A percentile compares a stretch with the other conserved stretches of the same genome.
Evolutionary conservation across 352 stramenopile species (phyloP).

Genomic region (Phytopythium montanum): DNA sequence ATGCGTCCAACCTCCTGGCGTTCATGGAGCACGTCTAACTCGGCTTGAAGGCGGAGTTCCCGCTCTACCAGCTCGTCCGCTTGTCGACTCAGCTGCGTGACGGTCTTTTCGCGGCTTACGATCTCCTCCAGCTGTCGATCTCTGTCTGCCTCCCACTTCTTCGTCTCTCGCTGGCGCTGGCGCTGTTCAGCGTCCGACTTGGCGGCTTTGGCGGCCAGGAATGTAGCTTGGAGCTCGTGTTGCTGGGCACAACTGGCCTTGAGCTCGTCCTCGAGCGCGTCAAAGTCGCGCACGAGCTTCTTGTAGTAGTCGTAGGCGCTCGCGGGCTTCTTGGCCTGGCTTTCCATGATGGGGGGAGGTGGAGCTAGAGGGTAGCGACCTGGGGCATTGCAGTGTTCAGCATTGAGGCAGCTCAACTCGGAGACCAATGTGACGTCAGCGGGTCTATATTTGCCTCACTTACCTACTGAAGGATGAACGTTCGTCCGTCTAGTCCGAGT

Average conservation of each 20-base stretch:
- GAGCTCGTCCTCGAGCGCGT: conserved; percentile 40
- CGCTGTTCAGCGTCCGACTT: conserved; percentile 13
- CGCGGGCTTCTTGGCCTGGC: conserved; percentile 8
- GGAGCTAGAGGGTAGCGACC: not conserved
- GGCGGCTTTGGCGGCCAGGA: conserved; percentile 16
- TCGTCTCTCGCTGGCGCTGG: conserved; percentile 11
- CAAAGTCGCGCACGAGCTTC: conserved; percentile 46
- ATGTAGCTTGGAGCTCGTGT: conserved; percentile 21
- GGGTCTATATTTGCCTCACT: conserved; percentile 4
- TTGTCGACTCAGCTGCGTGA: conserved; percentile 19
- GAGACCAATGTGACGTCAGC: too few species aligned
- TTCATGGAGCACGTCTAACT: conserved; percentile 49
- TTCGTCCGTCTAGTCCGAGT: conserved; percentile 10
- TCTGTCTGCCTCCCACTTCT: conserved; percentile 38
- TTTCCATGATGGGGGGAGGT: not conserved
- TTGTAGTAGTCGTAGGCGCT: conserved; percentile 55
- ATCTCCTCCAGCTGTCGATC: conserved; percentile 33
- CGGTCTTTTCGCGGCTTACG: conserved; percentile 15
- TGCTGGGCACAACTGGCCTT: conserved; percentile 21
- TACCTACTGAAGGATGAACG: not conserved
- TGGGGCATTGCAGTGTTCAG: not conserved
- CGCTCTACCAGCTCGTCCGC: conserved; percentile 26
- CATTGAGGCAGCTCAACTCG: not conserved
- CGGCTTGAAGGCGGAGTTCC: conserved; percentile 37
- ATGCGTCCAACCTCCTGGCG: conserved; percentile 29